Evolutionary conservation across 169 alveolate species (phyloP).

Genomic region (Plasmodium vivax): DNA sequence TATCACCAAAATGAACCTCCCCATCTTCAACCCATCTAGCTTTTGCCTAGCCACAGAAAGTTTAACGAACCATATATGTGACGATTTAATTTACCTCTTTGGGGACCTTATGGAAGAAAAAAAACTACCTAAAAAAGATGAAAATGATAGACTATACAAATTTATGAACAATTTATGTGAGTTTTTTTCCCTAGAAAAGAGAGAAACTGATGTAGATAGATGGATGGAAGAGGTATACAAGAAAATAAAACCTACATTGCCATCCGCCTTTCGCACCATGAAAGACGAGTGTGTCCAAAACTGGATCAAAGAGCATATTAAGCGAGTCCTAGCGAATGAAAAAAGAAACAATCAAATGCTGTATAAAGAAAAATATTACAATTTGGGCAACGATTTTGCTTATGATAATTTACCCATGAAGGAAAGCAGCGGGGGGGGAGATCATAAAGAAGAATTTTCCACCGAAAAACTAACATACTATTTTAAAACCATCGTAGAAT

Average conservation of each 20-base stretch:
- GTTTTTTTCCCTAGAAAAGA: constrained; percentile 59
- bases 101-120: constrained; percentile 43
- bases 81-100: constrained; percentile 56
- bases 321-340: constrained; percentile 43
- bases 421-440: background rate
- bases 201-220: constrained; percentile 56
- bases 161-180: constrained; percentile 39
- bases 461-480: constrained; percentile 39
- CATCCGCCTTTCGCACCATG: constrained; percentile 20
- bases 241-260: constrained; percentile 50
- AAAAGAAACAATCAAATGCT: constrained; percentile 52
- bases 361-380: constrained; percentile 68
- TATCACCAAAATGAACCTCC: constrained; percentile 64
- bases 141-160: constrained; percentile 68
- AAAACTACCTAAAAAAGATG: constrained; percentile 22
- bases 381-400: constrained; percentile 59
- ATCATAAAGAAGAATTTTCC: constrained; percentile 33
- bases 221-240: constrained; percentile 55
- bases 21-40: constrained; percentile 61
- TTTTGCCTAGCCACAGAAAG: constrained; percentile 63
- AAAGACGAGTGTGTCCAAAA: constrained; percentile 38
- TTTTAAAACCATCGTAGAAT: constrained; percentile 62
- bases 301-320: constrained; percentile 60
- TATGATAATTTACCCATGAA: constrained; percentile 42
- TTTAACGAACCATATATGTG: constrained; percentile 63